A percentile compares a stretch with the other conserved stretches of the same genome.
Evolutionary conservation across 176 grass and related monocot genomes (phyloP).

Genomic region (Aegilops longissima): DNA sequence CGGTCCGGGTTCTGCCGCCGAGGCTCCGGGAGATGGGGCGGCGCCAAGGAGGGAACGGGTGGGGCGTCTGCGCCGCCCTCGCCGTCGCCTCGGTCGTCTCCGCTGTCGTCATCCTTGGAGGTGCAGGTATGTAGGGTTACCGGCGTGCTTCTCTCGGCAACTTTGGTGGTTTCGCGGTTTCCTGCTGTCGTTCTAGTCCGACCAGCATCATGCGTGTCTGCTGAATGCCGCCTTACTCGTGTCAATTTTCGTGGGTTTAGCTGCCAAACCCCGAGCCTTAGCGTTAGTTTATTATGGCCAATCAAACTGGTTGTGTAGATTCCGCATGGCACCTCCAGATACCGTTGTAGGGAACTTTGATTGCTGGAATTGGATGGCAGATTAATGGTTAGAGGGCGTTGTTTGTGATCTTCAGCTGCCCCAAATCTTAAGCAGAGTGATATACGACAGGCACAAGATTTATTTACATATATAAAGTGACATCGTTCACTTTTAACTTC

Average conservation of each 20-base stretch:
- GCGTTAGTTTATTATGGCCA: neutral
- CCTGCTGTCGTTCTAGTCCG: neutral
- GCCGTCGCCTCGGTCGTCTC: conserved; percentile 32
- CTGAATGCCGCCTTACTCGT: neutral
- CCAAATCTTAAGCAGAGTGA: neutral
- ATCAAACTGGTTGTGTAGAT: neutral
- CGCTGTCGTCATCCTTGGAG: conserved; percentile 13
- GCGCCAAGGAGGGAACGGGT: neutral
- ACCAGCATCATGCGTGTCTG: conserved; percentile 1
- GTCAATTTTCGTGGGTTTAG: neutral
- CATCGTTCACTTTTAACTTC: neutral
- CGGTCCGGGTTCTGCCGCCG: neutral
- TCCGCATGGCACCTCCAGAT: neutral
- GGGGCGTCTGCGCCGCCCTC: conserved; percentile 9
- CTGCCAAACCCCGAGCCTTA: neutral
- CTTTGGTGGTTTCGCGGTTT: conserved; percentile 9
- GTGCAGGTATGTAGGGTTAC: conserved; percentile 29
- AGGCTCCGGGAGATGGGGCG: conserved; percentile 17
- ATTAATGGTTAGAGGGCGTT: neutral
- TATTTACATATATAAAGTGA: conserved; percentile 6
- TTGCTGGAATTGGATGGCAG: neutral
- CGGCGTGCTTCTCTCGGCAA: neutral
- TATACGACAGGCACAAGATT: neutral
- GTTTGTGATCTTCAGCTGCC: neutral
- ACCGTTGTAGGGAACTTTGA: neutral